A percentile compares a stretch with the other conserved stretches of the same genome.
phyloP scores from a whole-genome alignment of 164 flowering plant genomes.

The Annona squamosa region DNA sequence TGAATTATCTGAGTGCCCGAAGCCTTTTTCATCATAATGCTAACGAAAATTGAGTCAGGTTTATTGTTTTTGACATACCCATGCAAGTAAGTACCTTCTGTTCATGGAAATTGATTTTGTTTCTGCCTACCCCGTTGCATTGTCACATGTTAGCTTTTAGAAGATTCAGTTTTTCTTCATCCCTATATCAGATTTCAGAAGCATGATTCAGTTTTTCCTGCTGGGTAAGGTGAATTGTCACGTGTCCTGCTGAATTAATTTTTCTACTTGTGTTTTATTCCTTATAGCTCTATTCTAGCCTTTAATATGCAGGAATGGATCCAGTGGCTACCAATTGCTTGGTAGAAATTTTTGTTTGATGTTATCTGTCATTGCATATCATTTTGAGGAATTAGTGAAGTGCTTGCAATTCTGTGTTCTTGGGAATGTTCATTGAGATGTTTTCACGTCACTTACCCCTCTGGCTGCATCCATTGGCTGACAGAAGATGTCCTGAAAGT shows the following conservation, averaged over 20 bases:
- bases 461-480: not conserved
- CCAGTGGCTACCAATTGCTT: not conserved
- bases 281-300: not conserved
- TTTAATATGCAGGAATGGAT: not conserved
- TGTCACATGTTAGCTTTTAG: not conserved
- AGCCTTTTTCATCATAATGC: no score
- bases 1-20: no score
- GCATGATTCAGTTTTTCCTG: not conserved
- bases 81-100: not conserved
- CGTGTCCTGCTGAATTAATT: not conserved
- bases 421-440: not conserved
- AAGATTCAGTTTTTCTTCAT: not conserved
- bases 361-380: not conserved
- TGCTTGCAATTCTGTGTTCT: not conserved
- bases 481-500: constrained; percentile 2
- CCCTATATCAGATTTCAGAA: not conserved
- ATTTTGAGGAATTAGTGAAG: not conserved
- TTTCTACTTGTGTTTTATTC: not conserved
- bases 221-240: not conserved
- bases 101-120: not conserved
- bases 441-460: not conserved
- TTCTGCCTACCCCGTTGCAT: not conserved
- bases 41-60: no score
- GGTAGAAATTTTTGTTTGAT: not conserved
- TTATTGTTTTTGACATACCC: no score